These are phyloP conservation scores for Exophiala sp. DNA, from an alignment of 2,329 filamentous ascomycete species.

Conservation along the genomic window DNA sequence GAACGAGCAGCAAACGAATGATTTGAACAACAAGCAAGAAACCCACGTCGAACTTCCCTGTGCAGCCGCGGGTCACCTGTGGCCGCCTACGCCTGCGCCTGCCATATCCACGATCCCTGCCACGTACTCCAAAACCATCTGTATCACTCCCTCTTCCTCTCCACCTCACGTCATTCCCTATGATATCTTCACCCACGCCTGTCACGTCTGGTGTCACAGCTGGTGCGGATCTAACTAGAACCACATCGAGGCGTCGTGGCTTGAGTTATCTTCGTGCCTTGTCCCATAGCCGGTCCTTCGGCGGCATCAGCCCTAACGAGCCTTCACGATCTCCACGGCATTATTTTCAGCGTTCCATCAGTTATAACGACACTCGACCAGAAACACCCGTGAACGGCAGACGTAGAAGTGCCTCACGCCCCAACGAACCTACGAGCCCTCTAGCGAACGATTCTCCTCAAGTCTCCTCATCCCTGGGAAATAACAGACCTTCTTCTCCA, in stretches of 20 bases:
- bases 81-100: not conserved
- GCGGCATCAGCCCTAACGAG: conserved; percentile 21
- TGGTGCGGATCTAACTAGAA: conserved; percentile 22
- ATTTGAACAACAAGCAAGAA: too few species aligned
- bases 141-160: not conserved
- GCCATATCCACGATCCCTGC: not conserved
- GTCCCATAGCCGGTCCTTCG: conserved; percentile 25
- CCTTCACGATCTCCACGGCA: conserved; percentile 26
- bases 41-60: too few species aligned
- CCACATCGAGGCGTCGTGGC: conserved; percentile 24
- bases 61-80: not conserved
- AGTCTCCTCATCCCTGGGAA: not conserved
- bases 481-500: conserved; percentile 2
- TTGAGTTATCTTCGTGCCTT: conserved; percentile 28
- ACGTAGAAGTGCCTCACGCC: conserved; percentile 25
- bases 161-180: conserved; percentile 17
- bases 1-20: too few species aligned
- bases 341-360: conserved; percentile 26
- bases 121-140: not conserved
- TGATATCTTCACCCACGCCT: conserved; percentile 27
- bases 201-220: conserved; percentile 17
- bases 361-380: conserved; percentile 22
- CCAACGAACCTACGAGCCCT: conserved; percentile 23
- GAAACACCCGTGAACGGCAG: conserved; percentile 11
- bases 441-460: conserved; percentile 10